These are phyloP conservation scores for Leishmania lainsoni DNA, from an alignment of 208 protist genomes.

Conservation along the genomic window DNA sequence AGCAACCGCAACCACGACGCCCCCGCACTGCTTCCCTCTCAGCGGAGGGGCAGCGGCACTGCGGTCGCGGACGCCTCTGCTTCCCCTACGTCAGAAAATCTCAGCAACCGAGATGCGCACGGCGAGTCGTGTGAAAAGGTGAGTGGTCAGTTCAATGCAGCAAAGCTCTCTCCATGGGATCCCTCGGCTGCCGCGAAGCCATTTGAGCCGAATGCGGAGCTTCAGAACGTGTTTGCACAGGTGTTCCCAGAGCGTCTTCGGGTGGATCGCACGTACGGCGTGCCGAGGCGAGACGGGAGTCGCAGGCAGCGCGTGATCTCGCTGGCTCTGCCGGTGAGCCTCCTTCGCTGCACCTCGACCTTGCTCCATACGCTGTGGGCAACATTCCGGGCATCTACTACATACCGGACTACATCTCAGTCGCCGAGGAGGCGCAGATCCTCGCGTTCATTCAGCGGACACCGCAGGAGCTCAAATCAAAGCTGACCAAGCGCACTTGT, in stretches of 20 bases:
- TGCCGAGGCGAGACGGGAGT: constrained; percentile 9
- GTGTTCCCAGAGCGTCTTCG: constrained; percentile 72
- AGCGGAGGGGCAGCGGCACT: constrained; percentile 6
- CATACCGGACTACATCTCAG: constrained; percentile 88
- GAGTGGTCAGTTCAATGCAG: constrained; percentile 80
- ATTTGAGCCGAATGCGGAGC: constrained; percentile 48
- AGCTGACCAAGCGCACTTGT: constrained; percentile 80
- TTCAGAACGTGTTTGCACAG: constrained; percentile 61
- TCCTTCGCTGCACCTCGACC: constrained; percentile 49
- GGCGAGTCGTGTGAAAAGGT: not conserved
- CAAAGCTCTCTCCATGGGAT: constrained; percentile 78
- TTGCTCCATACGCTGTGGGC: constrained; percentile 70
- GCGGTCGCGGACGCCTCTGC: not conserved
- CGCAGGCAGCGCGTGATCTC: constrained; percentile 7
- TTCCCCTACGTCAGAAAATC: not conserved
- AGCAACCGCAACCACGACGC: constrained; percentile 37
- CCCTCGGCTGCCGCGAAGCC: constrained; percentile 28
- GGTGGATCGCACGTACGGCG: constrained; percentile 60
- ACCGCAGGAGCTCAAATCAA: constrained; percentile 75
- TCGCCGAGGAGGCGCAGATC: constrained; percentile 77
- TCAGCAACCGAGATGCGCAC: not conserved
- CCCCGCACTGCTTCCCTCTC: constrained; percentile 18
- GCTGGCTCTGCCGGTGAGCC: not conserved
- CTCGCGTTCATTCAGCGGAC: constrained; percentile 59
- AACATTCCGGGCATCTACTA: constrained; percentile 81